Evolutionary conservation across 2,329 filamentous ascomycete genomes (phyloP).

Genomic region (Ascochyta fabae): DNA sequence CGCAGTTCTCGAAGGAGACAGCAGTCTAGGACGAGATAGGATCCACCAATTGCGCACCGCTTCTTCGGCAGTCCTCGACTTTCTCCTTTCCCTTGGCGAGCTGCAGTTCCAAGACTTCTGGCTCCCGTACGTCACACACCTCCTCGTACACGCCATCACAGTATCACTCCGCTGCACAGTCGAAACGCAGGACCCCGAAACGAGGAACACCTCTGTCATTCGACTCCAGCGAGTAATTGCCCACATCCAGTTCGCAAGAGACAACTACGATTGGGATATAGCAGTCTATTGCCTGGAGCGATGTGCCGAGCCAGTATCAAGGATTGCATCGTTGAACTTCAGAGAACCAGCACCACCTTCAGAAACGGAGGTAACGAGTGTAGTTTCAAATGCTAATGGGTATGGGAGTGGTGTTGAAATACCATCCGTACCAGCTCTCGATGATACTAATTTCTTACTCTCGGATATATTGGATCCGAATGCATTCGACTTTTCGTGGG

Average conservation of each 20-base stretch:
- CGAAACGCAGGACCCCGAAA: conserved; percentile 56
- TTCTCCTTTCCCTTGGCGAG: conserved; percentile 55
- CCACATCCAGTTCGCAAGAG: conserved; percentile 55
- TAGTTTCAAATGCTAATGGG: conserved; percentile 15
- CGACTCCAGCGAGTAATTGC: conserved; percentile 57
- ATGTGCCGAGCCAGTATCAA: conserved; percentile 46
- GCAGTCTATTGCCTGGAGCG: conserved; percentile 61
- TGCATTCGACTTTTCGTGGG: conserved; percentile 48
- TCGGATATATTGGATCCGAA: conserved; percentile 44
- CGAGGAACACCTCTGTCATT: conserved; percentile 54
- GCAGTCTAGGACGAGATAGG: conserved; percentile 33
- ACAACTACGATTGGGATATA: conserved; percentile 62
- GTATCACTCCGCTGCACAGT: conserved; percentile 60
- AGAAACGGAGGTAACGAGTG: conserved; percentile 24
- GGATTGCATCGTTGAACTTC: conserved; percentile 42
- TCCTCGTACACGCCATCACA: conserved; percentile 62
- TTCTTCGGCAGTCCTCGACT: conserved; percentile 58
- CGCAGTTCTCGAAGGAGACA: conserved; percentile 34
- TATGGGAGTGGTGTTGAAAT: conserved; percentile 8
- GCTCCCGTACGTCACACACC: conserved; percentile 58
- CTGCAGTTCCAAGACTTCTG: conserved; percentile 61
- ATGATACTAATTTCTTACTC: conserved; percentile 37
- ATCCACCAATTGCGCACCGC: conserved; percentile 57
- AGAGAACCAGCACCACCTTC: conserved; percentile 26
- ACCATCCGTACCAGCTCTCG: conserved; percentile 29